Conservation (phyloP, 2,329 filamentous ascomycete genomes). For the Colletotrichum truncatum region DNA sequence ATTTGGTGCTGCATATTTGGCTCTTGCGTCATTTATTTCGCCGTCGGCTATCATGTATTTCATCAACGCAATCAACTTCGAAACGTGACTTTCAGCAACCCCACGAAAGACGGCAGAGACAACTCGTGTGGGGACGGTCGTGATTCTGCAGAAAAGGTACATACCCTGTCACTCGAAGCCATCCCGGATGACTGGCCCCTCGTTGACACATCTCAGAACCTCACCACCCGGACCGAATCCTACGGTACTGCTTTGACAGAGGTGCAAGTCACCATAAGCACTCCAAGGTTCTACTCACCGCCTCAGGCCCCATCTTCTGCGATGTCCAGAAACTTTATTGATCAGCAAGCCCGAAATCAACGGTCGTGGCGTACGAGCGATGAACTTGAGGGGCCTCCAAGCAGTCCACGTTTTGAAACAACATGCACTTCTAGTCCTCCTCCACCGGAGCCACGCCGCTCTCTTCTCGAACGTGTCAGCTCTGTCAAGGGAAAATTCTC, state of each 20-base stretch:
- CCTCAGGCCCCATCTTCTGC: conserved; percentile 29
- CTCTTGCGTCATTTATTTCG: conserved; percentile 63
- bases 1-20: conserved; percentile 68
- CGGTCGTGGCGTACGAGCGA: conserved; percentile 28
- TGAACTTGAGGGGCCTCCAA: background rate
- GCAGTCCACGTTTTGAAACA: conserved; percentile 35
- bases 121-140: conserved; percentile 36
- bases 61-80: conserved; percentile 63
- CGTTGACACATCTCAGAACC: conserved; percentile 31
- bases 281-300: conserved; percentile 20
- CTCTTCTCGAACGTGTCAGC: conserved; percentile 27
- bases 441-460: conserved; percentile 14
- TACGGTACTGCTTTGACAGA: conserved; percentile 64
- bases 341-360: conserved; percentile 1
- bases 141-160: conserved; percentile 45
- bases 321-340: background rate
- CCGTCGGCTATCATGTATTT: conserved; percentile 69
- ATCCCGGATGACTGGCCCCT: background rate
- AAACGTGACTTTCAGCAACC: conserved; percentile 61
- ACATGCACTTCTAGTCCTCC: conserved; percentile 35
- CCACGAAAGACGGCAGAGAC: conserved; percentile 45
- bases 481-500: conserved; percentile 37
- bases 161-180: conserved; percentile 6
- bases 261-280: conserved; percentile 52
- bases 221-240: conserved; percentile 41